These are phyloP conservation scores for Tetrahymena thermophila DNA, from an alignment of 73 alveolate species.

Conservation along the genomic window DNA sequence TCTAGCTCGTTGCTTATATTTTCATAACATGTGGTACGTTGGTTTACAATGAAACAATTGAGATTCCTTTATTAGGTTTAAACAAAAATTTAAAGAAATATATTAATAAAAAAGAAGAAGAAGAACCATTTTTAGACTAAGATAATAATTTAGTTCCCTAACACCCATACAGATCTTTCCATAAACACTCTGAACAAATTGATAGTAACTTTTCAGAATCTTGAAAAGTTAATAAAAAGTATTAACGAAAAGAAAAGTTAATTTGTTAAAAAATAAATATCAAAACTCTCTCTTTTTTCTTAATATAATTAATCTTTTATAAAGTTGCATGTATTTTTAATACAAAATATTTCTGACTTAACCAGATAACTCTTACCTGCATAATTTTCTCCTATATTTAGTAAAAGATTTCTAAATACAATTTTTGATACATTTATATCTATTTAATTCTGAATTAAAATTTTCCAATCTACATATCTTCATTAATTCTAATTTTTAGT, in stretches of 20 bases:
- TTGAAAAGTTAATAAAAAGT: not conserved
- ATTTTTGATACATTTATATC: too few species aligned
- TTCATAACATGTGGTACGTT: slow-evolving; percentile 76
- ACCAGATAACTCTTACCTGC: too few species aligned
- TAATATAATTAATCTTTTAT: not conserved
- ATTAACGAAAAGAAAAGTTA: not conserved
- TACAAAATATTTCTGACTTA: not conserved
- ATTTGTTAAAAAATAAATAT: too few species aligned
- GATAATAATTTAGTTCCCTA: not conserved
- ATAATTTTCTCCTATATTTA: not conserved
- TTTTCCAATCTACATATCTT: too few species aligned
- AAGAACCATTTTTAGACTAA: not conserved
- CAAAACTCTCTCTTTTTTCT: not conserved
- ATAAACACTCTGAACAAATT: not conserved
- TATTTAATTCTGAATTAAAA: too few species aligned
- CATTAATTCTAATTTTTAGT: too few species aligned
- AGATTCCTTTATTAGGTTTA: not conserved
- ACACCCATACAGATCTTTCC: not conserved
- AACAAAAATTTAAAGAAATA: not conserved
- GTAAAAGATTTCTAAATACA: not conserved
- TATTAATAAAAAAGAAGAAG: not conserved
- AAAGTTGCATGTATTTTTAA: not conserved
- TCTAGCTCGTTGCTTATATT: slow-evolving; percentile 80
- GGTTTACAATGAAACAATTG: slow-evolving; percentile 70
- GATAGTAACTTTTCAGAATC: not conserved